Percentiles rank a stretch among this genome's conserved stretches.
Conservation (phyloP, 1,284 basidiomycete genomes). For the Cryptococcus deneoformans region DNA sequence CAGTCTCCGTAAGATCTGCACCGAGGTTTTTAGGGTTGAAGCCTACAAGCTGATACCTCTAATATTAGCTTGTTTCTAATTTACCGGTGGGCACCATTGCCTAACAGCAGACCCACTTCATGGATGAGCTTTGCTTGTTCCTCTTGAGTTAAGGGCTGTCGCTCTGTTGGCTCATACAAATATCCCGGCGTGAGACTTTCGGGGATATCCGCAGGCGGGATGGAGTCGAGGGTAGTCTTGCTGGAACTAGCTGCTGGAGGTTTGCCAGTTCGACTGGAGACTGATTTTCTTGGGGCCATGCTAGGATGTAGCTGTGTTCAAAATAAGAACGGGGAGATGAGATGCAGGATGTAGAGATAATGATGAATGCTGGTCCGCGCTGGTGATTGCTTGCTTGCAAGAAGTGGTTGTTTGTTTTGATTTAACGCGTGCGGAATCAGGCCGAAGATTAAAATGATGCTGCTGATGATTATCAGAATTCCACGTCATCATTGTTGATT, state of each 20-base stretch:
- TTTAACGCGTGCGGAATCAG: background rate
- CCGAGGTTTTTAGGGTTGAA: conserved; percentile 37
- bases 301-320: too few relatives aligned
- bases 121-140: conserved; percentile 33
- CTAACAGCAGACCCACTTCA: conserved; percentile 28
- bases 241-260: conserved; percentile 22
- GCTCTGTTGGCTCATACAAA: conserved; percentile 3
- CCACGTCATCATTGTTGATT: too few relatives aligned
- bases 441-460: background rate
- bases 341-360: too few relatives aligned
- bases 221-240: conserved; percentile 27
- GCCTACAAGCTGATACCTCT: conserved; percentile 30
- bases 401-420: conserved; percentile 1
- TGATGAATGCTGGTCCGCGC: too few relatives aligned
- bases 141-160: conserved; percentile 21
- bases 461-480: too few relatives aligned
- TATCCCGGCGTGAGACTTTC: conserved; percentile 39
- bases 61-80: background rate
- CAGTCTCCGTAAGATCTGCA: conserved; percentile 39
- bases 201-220: conserved; percentile 26
- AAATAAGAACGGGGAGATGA: too few relatives aligned
- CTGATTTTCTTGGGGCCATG: too few relatives aligned
- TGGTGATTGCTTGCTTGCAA: too few relatives aligned
- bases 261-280: too few relatives aligned
- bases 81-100: background rate